phyloP scores from a whole-genome alignment of 768 basidiomycete genomes.

The Tylopilus subfusipes region DNA sequence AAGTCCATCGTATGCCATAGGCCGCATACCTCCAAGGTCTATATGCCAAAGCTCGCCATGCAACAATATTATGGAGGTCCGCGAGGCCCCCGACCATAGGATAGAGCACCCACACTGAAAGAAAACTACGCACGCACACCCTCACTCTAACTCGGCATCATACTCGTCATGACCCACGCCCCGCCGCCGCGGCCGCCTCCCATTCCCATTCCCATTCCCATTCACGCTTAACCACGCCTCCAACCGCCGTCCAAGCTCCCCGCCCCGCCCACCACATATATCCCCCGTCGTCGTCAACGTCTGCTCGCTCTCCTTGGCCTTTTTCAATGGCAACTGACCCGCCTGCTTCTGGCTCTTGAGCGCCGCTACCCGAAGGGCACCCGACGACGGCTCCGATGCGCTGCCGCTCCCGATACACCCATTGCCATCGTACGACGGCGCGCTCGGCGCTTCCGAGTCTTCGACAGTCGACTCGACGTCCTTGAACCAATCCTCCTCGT shows the following conservation, averaged over 20 bases:
- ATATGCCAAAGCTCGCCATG: neutral
- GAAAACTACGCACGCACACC: neutral
- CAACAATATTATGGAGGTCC: too few species aligned
- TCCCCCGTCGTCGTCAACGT: conserved; percentile 70
- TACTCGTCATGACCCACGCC: conserved; percentile 14
- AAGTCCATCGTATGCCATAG: neutral
- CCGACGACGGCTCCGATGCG: conserved; percentile 15
- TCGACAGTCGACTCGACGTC: conserved; percentile 30
- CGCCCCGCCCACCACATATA: conserved; percentile 74
- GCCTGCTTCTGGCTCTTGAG: conserved; percentile 36
- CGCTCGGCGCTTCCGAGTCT: conserved; percentile 18
- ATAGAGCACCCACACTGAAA: neutral
- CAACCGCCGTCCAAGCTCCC: conserved; percentile 69
- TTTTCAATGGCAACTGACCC: conserved; percentile 49
- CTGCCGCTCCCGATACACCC: neutral
- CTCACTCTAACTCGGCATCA: conserved; percentile 10
- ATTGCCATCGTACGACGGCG: neutral
- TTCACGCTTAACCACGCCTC: conserved; percentile 67
- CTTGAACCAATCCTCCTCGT: conserved; percentile 70
- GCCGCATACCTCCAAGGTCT: too few species aligned
- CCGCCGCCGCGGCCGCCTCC: conserved; percentile 8
- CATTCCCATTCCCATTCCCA: conserved; percentile 25
- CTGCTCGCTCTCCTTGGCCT: conserved; percentile 66
- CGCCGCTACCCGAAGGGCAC: conserved; percentile 23
- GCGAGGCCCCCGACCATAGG: neutral